Conservation (phyloP, 202 grass and related monocot genomes). For the Schoenoplectus triqueter region DNA sequence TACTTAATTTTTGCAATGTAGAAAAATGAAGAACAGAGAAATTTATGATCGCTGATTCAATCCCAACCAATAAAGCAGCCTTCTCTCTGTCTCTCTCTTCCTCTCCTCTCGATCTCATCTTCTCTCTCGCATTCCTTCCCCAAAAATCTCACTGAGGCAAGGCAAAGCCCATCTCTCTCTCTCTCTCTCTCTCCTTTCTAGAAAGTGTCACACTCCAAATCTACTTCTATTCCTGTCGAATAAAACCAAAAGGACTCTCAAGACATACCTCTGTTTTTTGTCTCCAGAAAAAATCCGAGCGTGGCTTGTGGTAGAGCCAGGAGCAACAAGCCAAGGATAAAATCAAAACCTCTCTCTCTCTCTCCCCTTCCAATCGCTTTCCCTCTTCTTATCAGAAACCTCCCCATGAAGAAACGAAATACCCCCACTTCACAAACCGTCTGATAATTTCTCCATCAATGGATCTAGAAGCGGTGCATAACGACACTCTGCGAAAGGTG, state of each 20-base stretch:
- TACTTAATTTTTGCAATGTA: background rate
- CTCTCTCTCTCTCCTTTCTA: conserved; percentile 30
- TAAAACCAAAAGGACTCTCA: conserved; percentile 35
- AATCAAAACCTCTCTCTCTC: background rate
- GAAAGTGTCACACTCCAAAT: conserved; percentile 31
- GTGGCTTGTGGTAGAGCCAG: conserved; percentile 23
- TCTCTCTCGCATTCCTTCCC: conserved; percentile 19
- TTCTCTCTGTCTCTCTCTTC: background rate
- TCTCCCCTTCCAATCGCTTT: conserved; percentile 18
- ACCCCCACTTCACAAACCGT: conserved; percentile 38
- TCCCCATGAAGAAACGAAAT: conserved; percentile 47
- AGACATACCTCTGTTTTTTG: conserved; percentile 7
- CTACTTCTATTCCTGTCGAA: conserved; percentile 45
- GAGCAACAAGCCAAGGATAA: conserved; percentile 37
- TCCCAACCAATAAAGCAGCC: conserved; percentile 31
- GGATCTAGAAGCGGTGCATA: conserved; percentile 60
- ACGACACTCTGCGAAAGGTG: conserved; percentile 61
- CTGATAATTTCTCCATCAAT: conserved; percentile 39
- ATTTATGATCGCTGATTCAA: background rate
- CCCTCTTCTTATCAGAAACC: background rate
- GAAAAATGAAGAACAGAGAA: conserved; percentile 18
- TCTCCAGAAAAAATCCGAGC: conserved; percentile 15
- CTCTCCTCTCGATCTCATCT: background rate
- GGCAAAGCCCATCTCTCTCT: conserved; percentile 16
- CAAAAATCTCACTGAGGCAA: conserved; percentile 13